phyloP scores from a whole-genome alignment of 495 filamentous ascomycete genomes.

The Penicillium manginii region DNA sequence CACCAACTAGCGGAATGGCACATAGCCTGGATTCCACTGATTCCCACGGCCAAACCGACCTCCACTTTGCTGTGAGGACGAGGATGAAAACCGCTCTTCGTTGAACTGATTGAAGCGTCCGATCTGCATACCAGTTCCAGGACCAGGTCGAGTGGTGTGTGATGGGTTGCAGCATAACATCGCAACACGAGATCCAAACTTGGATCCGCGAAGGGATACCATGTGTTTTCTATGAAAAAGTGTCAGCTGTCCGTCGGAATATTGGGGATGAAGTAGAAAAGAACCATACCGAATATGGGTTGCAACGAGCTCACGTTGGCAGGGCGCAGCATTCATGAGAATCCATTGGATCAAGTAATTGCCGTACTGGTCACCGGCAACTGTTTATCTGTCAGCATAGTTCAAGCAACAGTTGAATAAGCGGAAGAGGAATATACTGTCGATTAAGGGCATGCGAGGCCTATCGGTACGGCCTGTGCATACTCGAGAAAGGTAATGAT shows the following conservation, averaged over 20 bases:
- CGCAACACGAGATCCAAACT: constrained; percentile 96
- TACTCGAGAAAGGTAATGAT: constrained; percentile 90
- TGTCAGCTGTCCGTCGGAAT: not conserved
- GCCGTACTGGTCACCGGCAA: constrained; percentile 97
- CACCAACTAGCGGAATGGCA: constrained; percentile 38
- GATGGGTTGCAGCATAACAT: constrained; percentile 98
- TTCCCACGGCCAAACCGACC: constrained; percentile 40
- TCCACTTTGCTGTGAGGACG: constrained; percentile 28
- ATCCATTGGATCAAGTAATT: constrained; percentile 99
- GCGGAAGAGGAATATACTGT: constrained; percentile 61
- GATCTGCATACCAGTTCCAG: constrained; percentile 68
- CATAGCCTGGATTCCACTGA: constrained; percentile 45
- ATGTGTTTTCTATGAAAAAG: constrained; percentile 77
- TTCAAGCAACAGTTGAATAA: not conserved
- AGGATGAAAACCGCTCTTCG: constrained; percentile 43
- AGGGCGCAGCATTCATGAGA: constrained; percentile 79
- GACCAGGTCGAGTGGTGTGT: constrained; percentile 80
- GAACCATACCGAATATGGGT: constrained; percentile 74
- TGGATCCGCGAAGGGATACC: constrained; percentile 97
- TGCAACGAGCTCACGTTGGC: constrained; percentile 91
- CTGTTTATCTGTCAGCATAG: constrained; percentile 45
- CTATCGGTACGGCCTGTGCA: constrained; percentile 89
- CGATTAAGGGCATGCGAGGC: constrained; percentile 94
- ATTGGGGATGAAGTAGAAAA: not conserved
- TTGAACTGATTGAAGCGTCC: constrained; percentile 62